Evolutionary conservation across 1,139 yeast species (phyloP), one percentile per base, ranked within the genome.

Genomic region (Blastobotrys proliferans): DNA sequence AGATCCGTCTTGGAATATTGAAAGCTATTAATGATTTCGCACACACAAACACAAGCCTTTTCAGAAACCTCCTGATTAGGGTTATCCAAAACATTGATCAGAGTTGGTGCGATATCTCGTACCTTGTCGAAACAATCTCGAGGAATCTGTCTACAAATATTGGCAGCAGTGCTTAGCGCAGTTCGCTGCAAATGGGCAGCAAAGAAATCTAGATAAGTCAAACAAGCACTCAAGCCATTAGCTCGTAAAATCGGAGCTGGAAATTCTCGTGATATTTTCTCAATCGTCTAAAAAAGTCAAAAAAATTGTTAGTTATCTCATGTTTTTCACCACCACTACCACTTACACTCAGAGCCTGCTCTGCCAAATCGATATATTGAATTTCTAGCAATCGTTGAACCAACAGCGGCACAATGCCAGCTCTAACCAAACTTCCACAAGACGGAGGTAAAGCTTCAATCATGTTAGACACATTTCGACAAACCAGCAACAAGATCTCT

Each of bases 131-230:
- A 76, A 50, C 75, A 74, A 6, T 56, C 45, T n/a, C 45, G 21
- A 1, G 73, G 67, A 1, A 83, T 67, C 44, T 69, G 69, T 1
- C 72, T 68, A 51, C 92, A 82, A 11, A 94, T 74, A 57, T 85
- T 84, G 2, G 95, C 83, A 3, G 87, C 87, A 30, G 86, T 84
- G 1, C 72, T 68, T 36, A 90, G 67, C 24, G 95, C 87, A 52
- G 87, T 84, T 45, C 95, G 70, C 62, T 92, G 98, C 0, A 95
- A 87, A 63, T 87, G 95, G 21, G 82, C 74, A 1, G 96, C 85
- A 60, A 92, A 82, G 57, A 92, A 92, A 61, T 92, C 98, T 50
- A 88, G 70, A 57, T 81, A 86, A 55, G 77, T 79, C 35, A 92
- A 63, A 51, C 87, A 81, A 0, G 87, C 79, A 3, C 73, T 66